These are phyloP conservation scores for Ogataea trehaloabstinens DNA, from an alignment of 805 yeast species.

Conservation along the genomic window DNA sequence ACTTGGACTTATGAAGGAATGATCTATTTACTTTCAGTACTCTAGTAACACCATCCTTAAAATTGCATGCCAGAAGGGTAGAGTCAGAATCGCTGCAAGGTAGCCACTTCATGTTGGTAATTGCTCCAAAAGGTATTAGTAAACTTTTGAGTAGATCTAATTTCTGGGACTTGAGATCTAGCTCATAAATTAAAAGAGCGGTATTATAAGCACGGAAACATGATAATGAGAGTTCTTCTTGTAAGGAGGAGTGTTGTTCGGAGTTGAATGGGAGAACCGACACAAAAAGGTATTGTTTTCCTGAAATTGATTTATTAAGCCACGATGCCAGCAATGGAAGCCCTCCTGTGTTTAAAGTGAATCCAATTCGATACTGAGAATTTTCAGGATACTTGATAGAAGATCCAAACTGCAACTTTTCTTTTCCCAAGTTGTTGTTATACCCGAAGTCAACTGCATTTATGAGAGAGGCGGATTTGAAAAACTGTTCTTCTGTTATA, in stretches of 20 bases:
- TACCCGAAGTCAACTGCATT: conserved; percentile 16
- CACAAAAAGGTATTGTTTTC: conserved; percentile 26
- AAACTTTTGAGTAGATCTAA: conserved; percentile 14
- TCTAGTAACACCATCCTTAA: conserved; percentile 26
- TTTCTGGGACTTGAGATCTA: conserved; percentile 5
- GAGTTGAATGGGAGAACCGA: conserved; percentile 16
- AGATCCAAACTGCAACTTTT: conserved; percentile 3
- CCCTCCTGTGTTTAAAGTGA: conserved; percentile 31
- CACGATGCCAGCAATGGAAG: conserved; percentile 27
- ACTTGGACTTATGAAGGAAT: conserved; percentile 9
- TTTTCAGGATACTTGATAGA: conserved; percentile 20
- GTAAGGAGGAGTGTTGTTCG: conserved; percentile 9
- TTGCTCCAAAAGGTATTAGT: conserved; percentile 22
- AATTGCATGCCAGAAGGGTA: conserved; percentile 25
- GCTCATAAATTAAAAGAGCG: conserved; percentile 23
- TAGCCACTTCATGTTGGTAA: conserved; percentile 28
- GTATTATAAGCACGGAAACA: conserved; percentile 15
- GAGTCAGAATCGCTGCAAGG: conserved; percentile 11
- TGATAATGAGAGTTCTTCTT: conserved; percentile 18
- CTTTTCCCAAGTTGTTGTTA: conserved; percentile 10
- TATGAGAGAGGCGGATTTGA: conserved; percentile 8
- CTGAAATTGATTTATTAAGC: conserved; percentile 19
- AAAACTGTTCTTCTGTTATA: conserved; percentile 5
- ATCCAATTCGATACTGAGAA: conserved; percentile 22
- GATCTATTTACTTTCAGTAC: conserved; percentile 22